Evolutionary conservation across 306 rosid species (phyloP).

Genomic region (Carpinus fangiana): DNA sequence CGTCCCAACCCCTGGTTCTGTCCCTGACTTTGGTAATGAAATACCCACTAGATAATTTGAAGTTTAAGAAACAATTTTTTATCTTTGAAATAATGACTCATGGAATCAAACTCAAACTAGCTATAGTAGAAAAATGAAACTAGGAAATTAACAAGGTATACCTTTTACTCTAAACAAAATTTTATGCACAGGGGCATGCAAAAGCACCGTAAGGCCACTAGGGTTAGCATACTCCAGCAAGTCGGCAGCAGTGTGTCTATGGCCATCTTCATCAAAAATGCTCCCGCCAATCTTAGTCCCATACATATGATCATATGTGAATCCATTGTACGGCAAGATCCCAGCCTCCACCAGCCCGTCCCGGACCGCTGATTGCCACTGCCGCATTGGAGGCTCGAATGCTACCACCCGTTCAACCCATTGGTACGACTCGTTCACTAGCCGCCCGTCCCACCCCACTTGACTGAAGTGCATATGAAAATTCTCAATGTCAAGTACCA

Average conservation of each 20-base stretch:
- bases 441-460: slow-evolving; percentile 61
- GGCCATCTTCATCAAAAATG: slow-evolving; percentile 56
- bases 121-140: no score
- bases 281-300: slow-evolving; percentile 89
- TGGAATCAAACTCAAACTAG: not conserved
- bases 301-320: slow-evolving; percentile 67
- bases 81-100: no score
- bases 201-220: slow-evolving; percentile 39
- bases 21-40: no score
- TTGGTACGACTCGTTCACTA: slow-evolving; percentile 60
- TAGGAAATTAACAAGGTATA: slow-evolving; percentile 3
- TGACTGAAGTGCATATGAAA: slow-evolving; percentile 31
- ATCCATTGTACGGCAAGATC: slow-evolving; percentile 62
- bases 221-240: slow-evolving; percentile 64
- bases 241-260: slow-evolving; percentile 75
- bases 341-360: slow-evolving; percentile 58
- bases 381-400: slow-evolving; percentile 47
- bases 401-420: slow-evolving; percentile 82
- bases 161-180: slow-evolving; percentile 51
- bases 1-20: no score
- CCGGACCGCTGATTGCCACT: slow-evolving; percentile 70
- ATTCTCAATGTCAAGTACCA: not conserved
- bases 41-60: no score
- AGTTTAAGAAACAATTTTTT: no score
- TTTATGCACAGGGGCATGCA: slow-evolving; percentile 61